Evolutionary conservation across 2,329 filamentous ascomycete species (phyloP).

Genomic region (Colletotrichum cuscutae): DNA sequence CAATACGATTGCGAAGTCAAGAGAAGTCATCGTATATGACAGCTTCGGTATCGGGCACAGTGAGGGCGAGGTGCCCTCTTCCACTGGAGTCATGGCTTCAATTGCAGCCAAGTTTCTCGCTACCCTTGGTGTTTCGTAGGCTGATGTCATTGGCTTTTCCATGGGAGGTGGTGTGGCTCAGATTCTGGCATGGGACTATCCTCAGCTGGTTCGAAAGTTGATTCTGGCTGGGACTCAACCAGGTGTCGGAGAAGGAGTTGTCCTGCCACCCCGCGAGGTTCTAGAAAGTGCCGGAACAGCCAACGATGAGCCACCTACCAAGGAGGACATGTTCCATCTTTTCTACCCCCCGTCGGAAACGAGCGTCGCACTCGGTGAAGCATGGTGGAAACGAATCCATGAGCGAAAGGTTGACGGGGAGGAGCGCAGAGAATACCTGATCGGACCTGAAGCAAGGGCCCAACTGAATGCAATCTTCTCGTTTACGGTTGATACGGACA

Average conservation of each 20-base stretch:
- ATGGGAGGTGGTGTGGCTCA: conserved; percentile 61
- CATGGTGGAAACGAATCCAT: not conserved
- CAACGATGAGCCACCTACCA: not conserved
- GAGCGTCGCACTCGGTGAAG: not conserved
- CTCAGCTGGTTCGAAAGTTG: not conserved
- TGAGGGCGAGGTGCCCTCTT: conserved; percentile 52
- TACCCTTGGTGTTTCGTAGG: conserved; percentile 44
- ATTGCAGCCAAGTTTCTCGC: conserved; percentile 40
- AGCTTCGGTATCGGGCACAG: conserved; percentile 59
- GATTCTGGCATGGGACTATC: conserved; percentile 49
- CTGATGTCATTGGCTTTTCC: conserved; percentile 61
- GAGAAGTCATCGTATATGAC: conserved; percentile 58
- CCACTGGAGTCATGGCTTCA: conserved; percentile 48
- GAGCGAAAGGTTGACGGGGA: not conserved
- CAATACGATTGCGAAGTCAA: conserved; percentile 52
- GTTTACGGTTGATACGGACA: not conserved
- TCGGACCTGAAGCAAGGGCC: not conserved
- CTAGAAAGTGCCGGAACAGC: not conserved
- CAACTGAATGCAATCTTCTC: not conserved
- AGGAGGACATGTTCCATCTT: not conserved
- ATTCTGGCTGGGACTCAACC: not conserved
- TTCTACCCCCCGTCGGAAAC: not conserved
- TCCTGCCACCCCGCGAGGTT: not conserved
- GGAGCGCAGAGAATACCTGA: not conserved
- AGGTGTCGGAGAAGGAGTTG: not conserved